Conservation (phyloP, 75 land plant species). For the Pseudotsuga menziesii region DNA sequence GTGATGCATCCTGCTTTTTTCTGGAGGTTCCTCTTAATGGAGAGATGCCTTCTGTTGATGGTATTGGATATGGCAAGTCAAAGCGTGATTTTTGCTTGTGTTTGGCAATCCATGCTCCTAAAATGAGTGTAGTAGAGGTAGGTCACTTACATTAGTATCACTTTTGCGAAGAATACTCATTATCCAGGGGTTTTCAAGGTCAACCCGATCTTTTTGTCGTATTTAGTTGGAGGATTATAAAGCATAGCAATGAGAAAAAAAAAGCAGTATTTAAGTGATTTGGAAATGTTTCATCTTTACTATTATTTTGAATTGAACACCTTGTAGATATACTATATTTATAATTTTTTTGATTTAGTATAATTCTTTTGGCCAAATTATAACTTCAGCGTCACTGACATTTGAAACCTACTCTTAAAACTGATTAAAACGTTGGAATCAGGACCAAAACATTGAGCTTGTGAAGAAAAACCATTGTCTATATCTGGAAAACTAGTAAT, state of each 20-base stretch:
- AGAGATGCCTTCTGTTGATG: conserved; percentile 27
- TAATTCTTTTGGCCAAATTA: too few relatives aligned
- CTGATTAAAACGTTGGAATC: too few relatives aligned
- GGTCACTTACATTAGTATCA: not conserved
- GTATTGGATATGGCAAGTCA: conserved; percentile 20
- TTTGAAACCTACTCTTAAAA: too few relatives aligned
- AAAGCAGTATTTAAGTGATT: not conserved
- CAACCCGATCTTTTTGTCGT: not conserved
- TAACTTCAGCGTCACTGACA: too few relatives aligned
- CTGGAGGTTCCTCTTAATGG: conserved; percentile 73
- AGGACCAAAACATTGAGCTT: too few relatives aligned
- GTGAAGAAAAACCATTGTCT: not conserved
- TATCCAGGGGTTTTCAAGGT: not conserved
- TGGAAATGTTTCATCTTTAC: not conserved
- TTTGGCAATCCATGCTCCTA: conserved; percentile 91
- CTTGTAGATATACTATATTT: not conserved
- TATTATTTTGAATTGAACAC: not conserved
- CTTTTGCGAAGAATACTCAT: not conserved
- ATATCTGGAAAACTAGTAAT: not conserved
- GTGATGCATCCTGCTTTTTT: conserved; percentile 95
- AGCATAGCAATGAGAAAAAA: not conserved
- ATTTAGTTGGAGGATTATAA: not conserved
- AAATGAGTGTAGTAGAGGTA: conserved; percentile 94
- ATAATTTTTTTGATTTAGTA: too few relatives aligned
- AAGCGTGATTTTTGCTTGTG: conserved; percentile 83